Evolutionary conservation across 2,329 filamentous ascomycete genomes (phyloP).

Genomic region (Rosellinia necatrix): DNA sequence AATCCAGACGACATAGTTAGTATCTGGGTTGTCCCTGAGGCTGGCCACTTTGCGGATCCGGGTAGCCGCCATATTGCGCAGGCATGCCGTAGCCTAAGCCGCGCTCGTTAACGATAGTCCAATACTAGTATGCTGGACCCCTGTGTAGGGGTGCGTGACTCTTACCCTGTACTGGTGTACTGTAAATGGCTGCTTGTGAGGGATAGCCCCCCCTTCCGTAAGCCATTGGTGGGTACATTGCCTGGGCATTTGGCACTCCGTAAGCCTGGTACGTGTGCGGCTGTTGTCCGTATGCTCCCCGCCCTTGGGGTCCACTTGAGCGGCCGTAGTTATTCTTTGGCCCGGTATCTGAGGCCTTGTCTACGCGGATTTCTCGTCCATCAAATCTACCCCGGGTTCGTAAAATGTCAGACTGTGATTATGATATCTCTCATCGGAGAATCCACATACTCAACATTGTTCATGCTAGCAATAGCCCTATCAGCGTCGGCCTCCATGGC

Average conservation of each 20-base stretch:
- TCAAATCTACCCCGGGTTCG: slow-evolving; percentile 71
- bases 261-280: slow-evolving; percentile 46
- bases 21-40: slow-evolving; percentile 49
- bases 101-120: slow-evolving; percentile 1
- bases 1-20: slow-evolving; percentile 34
- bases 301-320: slow-evolving; percentile 42
- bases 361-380: slow-evolving; percentile 90
- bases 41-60: slow-evolving; percentile 45
- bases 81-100: slow-evolving; percentile 36
- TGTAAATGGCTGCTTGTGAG: slow-evolving; percentile 45
- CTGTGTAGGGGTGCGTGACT: neutral
- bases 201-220: slow-evolving; percentile 52
- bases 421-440: neutral
- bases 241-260: slow-evolving; percentile 41
- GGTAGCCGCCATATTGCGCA: slow-evolving; percentile 51
- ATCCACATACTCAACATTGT: slow-evolving; percentile 81
- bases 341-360: slow-evolving; percentile 86
- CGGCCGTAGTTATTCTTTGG: slow-evolving; percentile 59
- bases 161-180: slow-evolving; percentile 51
- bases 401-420: neutral
- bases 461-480: slow-evolving; percentile 77
- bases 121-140: neutral
- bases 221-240: slow-evolving; percentile 45
- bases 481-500: slow-evolving; percentile 75
- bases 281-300: slow-evolving; percentile 40